Conservation (phyloP, 805 yeast species). For the Blastobotrys attinorum region DNA sequence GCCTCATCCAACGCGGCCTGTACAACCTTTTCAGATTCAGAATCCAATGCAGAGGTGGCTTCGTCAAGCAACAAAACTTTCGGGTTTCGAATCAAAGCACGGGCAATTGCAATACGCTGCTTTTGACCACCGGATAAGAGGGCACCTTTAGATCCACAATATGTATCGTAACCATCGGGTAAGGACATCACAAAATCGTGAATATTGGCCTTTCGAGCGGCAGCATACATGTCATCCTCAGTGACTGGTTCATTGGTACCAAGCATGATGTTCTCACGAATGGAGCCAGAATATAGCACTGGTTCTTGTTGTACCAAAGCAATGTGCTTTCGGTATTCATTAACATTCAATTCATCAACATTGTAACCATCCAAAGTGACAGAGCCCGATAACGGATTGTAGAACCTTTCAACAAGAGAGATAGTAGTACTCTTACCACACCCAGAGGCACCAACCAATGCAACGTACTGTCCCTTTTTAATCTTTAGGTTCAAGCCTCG, state of each 20-base stretch:
- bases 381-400: conserved; percentile 41
- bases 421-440: conserved; percentile 56
- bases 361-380: conserved; percentile 45
- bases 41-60: conserved; percentile 57
- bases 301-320: conserved; percentile 61
- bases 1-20: conserved; percentile 63
- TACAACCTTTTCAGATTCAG: conserved; percentile 67
- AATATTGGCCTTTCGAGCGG: conserved; percentile 44
- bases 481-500: conserved; percentile 42
- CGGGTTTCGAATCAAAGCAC: conserved; percentile 63
- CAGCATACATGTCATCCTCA: conserved; percentile 40
- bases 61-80: conserved; percentile 59
- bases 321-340: conserved; percentile 42
- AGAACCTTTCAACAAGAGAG: conserved; percentile 41
- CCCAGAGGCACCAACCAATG: conserved; percentile 61
- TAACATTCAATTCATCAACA: conserved; percentile 41
- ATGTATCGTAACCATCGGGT: conserved; percentile 54
- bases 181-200: conserved; percentile 48
- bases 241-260: conserved; percentile 35
- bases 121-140: conserved; percentile 68
- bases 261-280: conserved; percentile 46
- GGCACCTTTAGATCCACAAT: conserved; percentile 49
- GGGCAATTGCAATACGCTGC: conserved; percentile 67
- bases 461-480: conserved; percentile 44
- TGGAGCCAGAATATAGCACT: conserved; percentile 45